Conservation (phyloP, 129 eudicot species). For the Tanacetum coccineum region DNA sequence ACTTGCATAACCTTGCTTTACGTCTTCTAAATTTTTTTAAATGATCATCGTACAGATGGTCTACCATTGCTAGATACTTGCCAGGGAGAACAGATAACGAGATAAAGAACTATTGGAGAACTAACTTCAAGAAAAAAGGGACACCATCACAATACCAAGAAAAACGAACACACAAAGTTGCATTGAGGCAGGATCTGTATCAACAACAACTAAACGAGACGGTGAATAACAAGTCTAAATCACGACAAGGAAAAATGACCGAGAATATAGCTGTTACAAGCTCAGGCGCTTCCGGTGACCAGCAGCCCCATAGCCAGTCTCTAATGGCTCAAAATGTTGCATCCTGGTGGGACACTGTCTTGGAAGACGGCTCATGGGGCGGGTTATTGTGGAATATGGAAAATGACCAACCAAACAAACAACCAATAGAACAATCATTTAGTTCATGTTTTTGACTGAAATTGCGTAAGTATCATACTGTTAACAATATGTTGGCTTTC, state of each 20-base stretch:
- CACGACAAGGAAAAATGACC: neutral
- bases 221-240: neutral
- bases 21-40: neutral
- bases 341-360: constrained; percentile 20
- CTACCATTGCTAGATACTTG: constrained; percentile 73
- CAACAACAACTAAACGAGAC: constrained; percentile 4
- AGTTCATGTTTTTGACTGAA: neutral
- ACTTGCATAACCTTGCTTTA: neutral
- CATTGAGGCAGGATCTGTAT: constrained; percentile 8
- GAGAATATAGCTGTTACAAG: neutral
- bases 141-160: constrained; percentile 31
- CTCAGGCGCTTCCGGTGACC: constrained; percentile 1
- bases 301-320: constrained; percentile 8
- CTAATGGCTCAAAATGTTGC: constrained; percentile 24
- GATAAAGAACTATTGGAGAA: constrained; percentile 69
- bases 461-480: too few species aligned
- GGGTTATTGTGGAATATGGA: constrained; percentile 11
- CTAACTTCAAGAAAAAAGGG: constrained; percentile 55
- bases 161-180: constrained; percentile 17
- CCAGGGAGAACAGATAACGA: constrained; percentile 79
- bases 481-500: too few species aligned
- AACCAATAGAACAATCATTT: constrained; percentile 16
- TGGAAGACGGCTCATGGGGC: constrained; percentile 20
- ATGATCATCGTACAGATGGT: constrained; percentile 43
- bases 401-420: constrained; percentile 10